Evolutionary conservation across 352 stramenopile species (phyloP), one percentile per base, ranked within the genome.

Genomic region (Phytopythium cucurbitacearum): DNA sequence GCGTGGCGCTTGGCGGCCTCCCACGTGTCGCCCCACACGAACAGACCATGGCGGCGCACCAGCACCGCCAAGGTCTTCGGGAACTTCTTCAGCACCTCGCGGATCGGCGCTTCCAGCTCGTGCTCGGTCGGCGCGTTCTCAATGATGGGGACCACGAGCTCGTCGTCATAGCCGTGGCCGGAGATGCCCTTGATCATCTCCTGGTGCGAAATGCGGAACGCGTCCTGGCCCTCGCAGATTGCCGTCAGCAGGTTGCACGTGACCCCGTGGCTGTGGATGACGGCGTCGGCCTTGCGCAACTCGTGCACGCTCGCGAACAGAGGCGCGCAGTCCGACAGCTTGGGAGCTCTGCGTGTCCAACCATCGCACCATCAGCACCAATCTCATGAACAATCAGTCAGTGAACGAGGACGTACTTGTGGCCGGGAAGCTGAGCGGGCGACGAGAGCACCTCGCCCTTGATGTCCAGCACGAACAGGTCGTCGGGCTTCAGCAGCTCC

Each of bases 161-260:
- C 76, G 59, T 96, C 86, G 60, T 95, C 68, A 68, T 96, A 98
- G 2, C 86, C 86, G 59, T 97, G 86, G 51, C 91, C 85, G 0
- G 85, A 87, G 15, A 98, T 87, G 3, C 96, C 96, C 76, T 99
- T 99, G 59, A 98, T 91, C 96, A 99, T 99, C 74, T 99, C 96
- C 56, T 98, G 84, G 65, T 98, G 91, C 15, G 95, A 97, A 38
- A 98, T 88, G 55, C 82, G 80, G 57, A 98, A 91, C 44, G 92
- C 80, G 35, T 56, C 68, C 59, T 82, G 61, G 41, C 74, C 76
- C 33, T 93, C 89, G 65, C 93, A 95, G 15, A 98, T 69, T 16
- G 95, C 68, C 12, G 94, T 96, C 11, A 91, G 89, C 53, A 98
- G 42, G 59, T 96, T 93, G 69, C 85, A 94, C 43, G 71, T 77